Evolutionary conservation across 495 filamentous ascomycete species (phyloP).

Genomic region (Coniosporium apollinis): DNA sequence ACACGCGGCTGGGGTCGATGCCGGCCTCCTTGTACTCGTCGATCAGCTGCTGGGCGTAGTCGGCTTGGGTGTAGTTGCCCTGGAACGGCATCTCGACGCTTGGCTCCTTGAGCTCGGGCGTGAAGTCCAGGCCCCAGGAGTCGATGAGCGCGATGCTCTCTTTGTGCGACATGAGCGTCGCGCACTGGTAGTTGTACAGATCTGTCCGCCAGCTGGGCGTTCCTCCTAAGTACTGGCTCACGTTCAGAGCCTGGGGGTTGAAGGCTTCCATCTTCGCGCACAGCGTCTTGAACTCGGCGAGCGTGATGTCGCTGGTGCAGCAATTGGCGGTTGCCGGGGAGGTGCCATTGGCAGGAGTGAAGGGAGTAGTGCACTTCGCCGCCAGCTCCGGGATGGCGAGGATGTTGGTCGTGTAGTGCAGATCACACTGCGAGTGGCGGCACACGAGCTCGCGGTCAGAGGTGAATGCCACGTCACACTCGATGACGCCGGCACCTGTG

Average conservation of each 20-base stretch:
- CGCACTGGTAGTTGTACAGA: constrained; percentile 37
- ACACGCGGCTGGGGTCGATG: constrained; percentile 40
- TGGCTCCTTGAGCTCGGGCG: constrained; percentile 44
- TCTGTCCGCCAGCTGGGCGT: constrained; percentile 40
- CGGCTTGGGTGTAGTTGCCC: constrained; percentile 37
- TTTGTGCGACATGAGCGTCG: constrained; percentile 32
- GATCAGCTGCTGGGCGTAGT: constrained; percentile 41
- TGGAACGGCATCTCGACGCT: constrained; percentile 43
- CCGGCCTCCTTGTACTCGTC: constrained; percentile 35
- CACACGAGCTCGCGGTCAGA: constrained; percentile 43
- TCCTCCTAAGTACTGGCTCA: constrained; percentile 32
- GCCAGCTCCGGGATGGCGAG: constrained; percentile 36
- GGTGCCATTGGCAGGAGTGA: constrained; percentile 25
- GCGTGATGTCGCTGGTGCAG: constrained; percentile 48
- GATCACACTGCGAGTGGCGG: constrained; percentile 44
- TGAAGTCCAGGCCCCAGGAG: constrained; percentile 35
- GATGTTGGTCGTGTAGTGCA: constrained; percentile 49
- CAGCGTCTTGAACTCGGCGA: constrained; percentile 39
- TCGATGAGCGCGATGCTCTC: constrained; percentile 38
- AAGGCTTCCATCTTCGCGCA: constrained; percentile 47
- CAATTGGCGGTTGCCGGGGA: constrained; percentile 33
- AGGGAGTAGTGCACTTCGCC: constrained; percentile 43
- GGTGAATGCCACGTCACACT: constrained; percentile 49
- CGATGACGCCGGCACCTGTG: constrained; percentile 47
- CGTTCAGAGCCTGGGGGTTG: constrained; percentile 34